Conservation (phyloP, 805 yeast species). For the Metschnikowia gelsemii region DNA sequence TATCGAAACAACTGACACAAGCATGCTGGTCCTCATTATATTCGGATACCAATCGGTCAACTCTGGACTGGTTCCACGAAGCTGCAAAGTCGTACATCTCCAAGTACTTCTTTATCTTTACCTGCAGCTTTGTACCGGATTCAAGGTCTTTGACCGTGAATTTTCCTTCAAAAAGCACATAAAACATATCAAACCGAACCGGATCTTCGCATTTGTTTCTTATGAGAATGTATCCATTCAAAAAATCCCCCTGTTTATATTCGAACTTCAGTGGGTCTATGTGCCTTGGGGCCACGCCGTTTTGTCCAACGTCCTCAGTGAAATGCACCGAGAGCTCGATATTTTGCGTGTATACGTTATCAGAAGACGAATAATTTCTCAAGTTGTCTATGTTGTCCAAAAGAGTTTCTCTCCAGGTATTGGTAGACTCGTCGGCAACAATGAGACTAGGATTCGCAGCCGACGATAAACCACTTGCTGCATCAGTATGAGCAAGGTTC, state of each 20-base stretch:
- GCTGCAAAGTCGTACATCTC: constrained; percentile 48
- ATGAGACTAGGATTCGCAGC: constrained; percentile 19
- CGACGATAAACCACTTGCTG: constrained; percentile 1
- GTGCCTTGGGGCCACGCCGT: constrained; percentile 27
- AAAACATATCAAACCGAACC: constrained; percentile 62
- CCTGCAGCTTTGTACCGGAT: constrained; percentile 19
- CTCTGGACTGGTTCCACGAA: constrained; percentile 43
- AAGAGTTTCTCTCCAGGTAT: constrained; percentile 37
- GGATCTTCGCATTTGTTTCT: constrained; percentile 40
- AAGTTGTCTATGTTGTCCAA: constrained; percentile 39
- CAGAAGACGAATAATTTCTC: constrained; percentile 31
- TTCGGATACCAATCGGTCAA: constrained; percentile 35
- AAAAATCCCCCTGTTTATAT: constrained; percentile 65
- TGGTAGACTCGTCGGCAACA: constrained; percentile 35
- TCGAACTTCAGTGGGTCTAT: constrained; percentile 40
- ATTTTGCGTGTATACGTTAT: constrained; percentile 27
- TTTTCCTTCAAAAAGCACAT: constrained; percentile 55
- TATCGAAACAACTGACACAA: constrained; percentile 25
- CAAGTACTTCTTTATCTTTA: constrained; percentile 31
- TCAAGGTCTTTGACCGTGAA: constrained; percentile 24
- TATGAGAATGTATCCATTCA: constrained; percentile 52
- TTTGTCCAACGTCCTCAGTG: constrained; percentile 35
- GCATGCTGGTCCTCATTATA: constrained; percentile 11
- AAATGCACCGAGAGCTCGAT: constrained; percentile 31
- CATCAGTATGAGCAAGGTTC: background rate